These are phyloP conservation scores for Haematococcus lacustris DNA, from an alignment of 139 green algal genomes.

Conservation along the genomic window DNA sequence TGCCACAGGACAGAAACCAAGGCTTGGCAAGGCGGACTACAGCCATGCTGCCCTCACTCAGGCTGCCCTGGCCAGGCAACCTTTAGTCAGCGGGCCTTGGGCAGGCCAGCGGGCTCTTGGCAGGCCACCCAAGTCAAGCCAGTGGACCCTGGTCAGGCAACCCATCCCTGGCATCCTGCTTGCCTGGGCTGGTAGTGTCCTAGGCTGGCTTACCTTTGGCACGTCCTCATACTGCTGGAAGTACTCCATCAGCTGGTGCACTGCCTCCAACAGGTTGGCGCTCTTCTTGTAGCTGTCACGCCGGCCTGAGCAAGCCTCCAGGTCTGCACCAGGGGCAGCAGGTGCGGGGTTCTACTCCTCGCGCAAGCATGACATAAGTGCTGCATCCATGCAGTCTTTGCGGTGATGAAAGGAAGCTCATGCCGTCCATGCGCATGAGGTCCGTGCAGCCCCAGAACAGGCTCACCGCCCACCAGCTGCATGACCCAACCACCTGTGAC, in stretches of 20 bases:
- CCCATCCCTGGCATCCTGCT: not conserved
- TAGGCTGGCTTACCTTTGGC: slow-evolving; percentile 54
- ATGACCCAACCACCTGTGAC: slow-evolving; percentile 43
- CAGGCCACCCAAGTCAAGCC: too few species aligned
- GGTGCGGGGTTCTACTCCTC: too few species aligned
- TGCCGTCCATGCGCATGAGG: too few species aligned
- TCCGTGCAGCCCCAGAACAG: too few species aligned
- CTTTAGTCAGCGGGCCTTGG: not conserved
- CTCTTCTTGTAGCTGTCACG: slow-evolving; percentile 80
- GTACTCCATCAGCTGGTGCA: slow-evolving; percentile 85
- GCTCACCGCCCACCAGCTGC: too few species aligned
- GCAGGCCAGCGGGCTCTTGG: too few species aligned
- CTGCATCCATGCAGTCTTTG: too few species aligned
- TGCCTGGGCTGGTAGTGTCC: not conserved
- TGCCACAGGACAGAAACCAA: slow-evolving; percentile 12
- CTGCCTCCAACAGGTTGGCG: slow-evolving; percentile 88
- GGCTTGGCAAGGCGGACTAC: not conserved
- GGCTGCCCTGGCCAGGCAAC: too few species aligned
- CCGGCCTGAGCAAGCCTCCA: slow-evolving; percentile 46
- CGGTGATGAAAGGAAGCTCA: too few species aligned
- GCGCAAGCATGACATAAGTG: too few species aligned
- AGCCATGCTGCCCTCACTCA: too few species aligned
- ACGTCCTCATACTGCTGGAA: slow-evolving; percentile 84
- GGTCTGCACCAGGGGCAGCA: too few species aligned
- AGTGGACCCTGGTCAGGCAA: not conserved